Percentiles rank a stretch among this genome's conserved stretches.
These are phyloP conservation scores for Coniferiporia weirii DNA, from an alignment of 1,284 basidiomycete genomes.

Conservation along the genomic window DNA sequence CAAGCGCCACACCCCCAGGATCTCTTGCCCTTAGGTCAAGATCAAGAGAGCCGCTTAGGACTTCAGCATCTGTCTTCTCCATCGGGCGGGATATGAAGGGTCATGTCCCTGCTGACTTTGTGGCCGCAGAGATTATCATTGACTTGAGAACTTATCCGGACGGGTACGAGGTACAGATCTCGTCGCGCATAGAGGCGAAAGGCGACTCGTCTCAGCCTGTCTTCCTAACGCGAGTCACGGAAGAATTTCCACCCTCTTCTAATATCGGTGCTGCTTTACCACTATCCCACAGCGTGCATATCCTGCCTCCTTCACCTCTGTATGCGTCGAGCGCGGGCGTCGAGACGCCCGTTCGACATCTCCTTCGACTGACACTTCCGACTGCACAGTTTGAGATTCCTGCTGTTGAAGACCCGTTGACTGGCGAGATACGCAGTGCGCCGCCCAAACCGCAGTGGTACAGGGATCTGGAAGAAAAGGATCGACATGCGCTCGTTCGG, in stretches of 20 bases:
- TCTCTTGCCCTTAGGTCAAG: conserved; percentile 23
- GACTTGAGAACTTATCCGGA: conserved; percentile 71
- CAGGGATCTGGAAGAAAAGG: conserved; percentile 48
- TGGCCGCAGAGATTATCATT: conserved; percentile 68
- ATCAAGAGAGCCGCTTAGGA: conserved; percentile 31
- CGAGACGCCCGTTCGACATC: conserved; percentile 60
- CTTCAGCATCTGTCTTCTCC: conserved; percentile 50
- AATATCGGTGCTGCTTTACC: conserved; percentile 1
- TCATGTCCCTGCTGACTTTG: conserved; percentile 49
- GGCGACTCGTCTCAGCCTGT: background rate
- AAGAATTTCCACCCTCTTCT: background rate
- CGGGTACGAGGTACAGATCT: conserved; percentile 58
- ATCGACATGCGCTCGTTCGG: conserved; percentile 56
- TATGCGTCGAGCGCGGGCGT: conserved; percentile 69
- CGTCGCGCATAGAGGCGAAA: conserved; percentile 28
- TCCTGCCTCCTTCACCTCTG: conserved; percentile 31
- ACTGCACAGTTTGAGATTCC: conserved; percentile 75
- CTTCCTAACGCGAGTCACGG: background rate
- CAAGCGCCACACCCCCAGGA: background rate
- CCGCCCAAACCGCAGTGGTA: conserved; percentile 70
- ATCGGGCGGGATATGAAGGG: conserved; percentile 35
- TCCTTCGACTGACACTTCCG: conserved; percentile 74
- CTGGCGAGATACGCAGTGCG: conserved; percentile 59
- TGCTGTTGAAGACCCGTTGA: conserved; percentile 75
- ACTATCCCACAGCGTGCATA: conserved; percentile 12